These are phyloP conservation scores for Posidonia oceanica DNA, from an alignment of 116 monocot genomes.

Conservation along the genomic window DNA sequence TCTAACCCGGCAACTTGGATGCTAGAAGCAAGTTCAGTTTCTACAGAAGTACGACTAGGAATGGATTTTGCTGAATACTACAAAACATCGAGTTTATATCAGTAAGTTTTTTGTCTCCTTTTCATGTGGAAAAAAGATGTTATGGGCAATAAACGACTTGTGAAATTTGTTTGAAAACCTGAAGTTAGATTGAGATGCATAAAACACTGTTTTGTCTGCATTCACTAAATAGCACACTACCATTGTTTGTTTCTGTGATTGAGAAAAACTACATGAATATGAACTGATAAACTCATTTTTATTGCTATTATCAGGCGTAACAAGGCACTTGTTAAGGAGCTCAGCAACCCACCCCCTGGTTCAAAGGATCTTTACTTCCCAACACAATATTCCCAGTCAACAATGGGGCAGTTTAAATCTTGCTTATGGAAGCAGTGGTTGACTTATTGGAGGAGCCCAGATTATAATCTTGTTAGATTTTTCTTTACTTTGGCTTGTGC, in stretches of 20 bases:
- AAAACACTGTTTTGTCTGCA: no score
- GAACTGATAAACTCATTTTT: not conserved
- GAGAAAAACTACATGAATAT: not conserved
- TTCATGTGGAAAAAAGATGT: not conserved
- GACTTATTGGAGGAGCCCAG: constrained; percentile 58
- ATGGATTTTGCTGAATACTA: constrained; percentile 63
- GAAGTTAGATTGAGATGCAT: no score
- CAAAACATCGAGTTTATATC: constrained; percentile 30
- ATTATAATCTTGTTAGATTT: constrained; percentile 48
- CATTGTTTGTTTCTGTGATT: no score
- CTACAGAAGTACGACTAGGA: constrained; percentile 36
- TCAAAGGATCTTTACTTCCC: constrained; percentile 32
- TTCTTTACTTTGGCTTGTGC: constrained; percentile 33
- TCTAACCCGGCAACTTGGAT: constrained; percentile 90
- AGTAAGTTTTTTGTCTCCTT: constrained; percentile 26
- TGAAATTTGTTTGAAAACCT: no score
- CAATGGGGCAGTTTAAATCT: constrained; percentile 30
- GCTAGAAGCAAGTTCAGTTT: constrained; percentile 63
- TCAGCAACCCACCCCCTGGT: constrained; percentile 20
- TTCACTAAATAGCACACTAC: no score
- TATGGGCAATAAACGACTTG: no score
- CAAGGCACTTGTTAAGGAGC: constrained; percentile 22
- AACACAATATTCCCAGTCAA: constrained; percentile 34
- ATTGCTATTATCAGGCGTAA: constrained; percentile 15
- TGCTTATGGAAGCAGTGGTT: constrained; percentile 58